Percentiles rank a stretch among this genome's conserved stretches.
These are phyloP conservation scores for Saururus chinensis DNA, from an alignment of 164 flowering plant genomes.

Conservation along the genomic window DNA sequence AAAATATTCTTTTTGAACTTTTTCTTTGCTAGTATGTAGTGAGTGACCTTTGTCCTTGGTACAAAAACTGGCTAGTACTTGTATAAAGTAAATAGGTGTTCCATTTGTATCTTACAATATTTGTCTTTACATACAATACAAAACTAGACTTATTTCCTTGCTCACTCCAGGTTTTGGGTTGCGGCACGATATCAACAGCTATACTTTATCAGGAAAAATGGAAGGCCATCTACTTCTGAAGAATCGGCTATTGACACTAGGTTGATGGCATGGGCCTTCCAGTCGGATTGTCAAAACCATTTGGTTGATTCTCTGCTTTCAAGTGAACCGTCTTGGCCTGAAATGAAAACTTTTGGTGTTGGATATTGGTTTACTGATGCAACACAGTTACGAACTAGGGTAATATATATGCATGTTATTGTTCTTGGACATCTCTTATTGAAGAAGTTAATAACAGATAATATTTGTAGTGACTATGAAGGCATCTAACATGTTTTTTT, in stretches of 20 bases:
- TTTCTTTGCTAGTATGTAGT: too few relatives aligned
- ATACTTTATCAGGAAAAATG: conserved; percentile 40
- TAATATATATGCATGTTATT: conserved; percentile 18
- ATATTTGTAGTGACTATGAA: too few relatives aligned
- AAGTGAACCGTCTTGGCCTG: conserved; percentile 79
- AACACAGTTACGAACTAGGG: conserved; percentile 59
- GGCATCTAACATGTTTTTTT: too few relatives aligned
- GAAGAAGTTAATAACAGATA: too few relatives aligned
- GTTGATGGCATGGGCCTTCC: conserved; percentile 80
- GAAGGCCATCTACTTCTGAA: conserved; percentile 29
- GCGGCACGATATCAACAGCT: conserved; percentile 65
- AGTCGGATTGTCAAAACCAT: conserved; percentile 86
- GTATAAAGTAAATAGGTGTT: too few relatives aligned
- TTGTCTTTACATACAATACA: not conserved
- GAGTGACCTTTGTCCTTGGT: too few relatives aligned
- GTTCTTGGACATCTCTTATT: too few relatives aligned
- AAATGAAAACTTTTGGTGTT: conserved; percentile 69
- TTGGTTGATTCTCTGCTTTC: conserved; percentile 51
- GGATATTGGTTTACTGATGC: conserved; percentile 84
- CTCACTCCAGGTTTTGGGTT: conserved; percentile 73
- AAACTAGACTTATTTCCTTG: conserved; percentile 2
- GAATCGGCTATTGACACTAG: conserved; percentile 57
- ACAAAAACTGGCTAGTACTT: too few relatives aligned
- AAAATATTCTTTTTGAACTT: too few relatives aligned
- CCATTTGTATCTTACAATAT: not conserved